Evolutionary conservation across 305 asterid genomes (phyloP).

Genomic region (Striga hermonthica): DNA sequence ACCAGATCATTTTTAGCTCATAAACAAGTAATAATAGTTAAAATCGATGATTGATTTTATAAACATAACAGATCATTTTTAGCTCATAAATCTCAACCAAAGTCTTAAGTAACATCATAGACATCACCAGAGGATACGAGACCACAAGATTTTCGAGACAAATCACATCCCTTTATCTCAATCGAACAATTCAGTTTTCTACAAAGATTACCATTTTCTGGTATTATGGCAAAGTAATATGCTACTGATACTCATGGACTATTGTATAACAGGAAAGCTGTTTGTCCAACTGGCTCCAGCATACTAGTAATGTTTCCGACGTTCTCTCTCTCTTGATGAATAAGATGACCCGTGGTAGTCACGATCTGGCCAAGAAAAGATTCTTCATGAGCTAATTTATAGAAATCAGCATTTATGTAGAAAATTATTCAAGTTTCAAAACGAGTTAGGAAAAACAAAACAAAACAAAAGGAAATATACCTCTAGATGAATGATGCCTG

Average conservation of each 20-base stretch:
- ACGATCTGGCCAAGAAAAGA: constrained; percentile 46
- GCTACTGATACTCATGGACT: background rate
- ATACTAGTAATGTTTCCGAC: constrained; percentile 56
- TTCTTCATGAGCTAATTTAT: background rate
- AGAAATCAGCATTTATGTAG: constrained; percentile 1
- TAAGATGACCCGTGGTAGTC: constrained; percentile 64
- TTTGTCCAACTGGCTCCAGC: constrained; percentile 26
- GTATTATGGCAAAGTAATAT: background rate
- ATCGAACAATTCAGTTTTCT: background rate
- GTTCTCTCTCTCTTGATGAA: constrained; percentile 74
- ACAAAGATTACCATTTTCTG: background rate
- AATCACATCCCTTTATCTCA: background rate
- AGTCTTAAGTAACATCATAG: no score
- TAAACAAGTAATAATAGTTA: no score
- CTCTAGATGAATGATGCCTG: constrained; percentile 73
- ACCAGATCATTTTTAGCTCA: no score
- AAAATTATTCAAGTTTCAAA: background rate
- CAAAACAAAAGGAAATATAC: no score
- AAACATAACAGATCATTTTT: no score
- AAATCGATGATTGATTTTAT: no score
- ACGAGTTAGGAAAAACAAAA: no score
- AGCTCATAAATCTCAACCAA: no score
- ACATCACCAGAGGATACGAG: no score
- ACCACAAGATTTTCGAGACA: no score
- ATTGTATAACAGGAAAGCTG: background rate